phyloP scores from a whole-genome alignment of 257 asterid genomes.

The Ocimum tenuiflorum region DNA sequence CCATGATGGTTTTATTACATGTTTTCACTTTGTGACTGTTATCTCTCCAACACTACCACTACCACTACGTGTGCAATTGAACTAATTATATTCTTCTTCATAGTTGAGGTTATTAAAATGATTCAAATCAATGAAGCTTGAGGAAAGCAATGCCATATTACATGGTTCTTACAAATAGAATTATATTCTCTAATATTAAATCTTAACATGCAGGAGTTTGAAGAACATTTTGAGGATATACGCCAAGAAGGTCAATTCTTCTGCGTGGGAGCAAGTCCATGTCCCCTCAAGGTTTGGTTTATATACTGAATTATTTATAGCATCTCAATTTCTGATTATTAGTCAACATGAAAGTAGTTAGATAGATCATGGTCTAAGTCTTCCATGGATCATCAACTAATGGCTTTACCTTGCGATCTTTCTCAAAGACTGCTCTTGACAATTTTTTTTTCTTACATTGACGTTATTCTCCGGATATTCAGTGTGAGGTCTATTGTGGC shows the following conservation, averaged over 20 bases:
- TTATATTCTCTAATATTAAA: not conserved
- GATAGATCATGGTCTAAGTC: not conserved
- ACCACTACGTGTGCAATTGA: not conserved
- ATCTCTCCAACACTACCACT: not conserved
- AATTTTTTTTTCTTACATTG: not conserved
- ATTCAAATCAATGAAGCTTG: not conserved
- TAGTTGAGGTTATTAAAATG: not conserved
- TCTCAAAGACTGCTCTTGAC: not conserved
- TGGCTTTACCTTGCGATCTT: not conserved
- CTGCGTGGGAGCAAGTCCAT: constrained; percentile 75
- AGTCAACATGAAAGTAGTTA: not conserved
- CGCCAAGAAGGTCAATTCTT: constrained; percentile 75
- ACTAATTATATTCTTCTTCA: too few species aligned
- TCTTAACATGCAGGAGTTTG: constrained; percentile 60
- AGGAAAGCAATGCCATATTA: not conserved
- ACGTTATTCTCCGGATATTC: constrained; percentile 19
- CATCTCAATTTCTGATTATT: not conserved
- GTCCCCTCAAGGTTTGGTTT: constrained; percentile 75
- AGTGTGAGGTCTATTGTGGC: constrained; percentile 94
- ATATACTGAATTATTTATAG: not conserved
- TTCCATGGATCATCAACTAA: not conserved
- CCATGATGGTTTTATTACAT: not conserved
- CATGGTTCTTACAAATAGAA: not conserved
- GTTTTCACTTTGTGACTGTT: not conserved
- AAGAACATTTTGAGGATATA: constrained; percentile 85